Evolutionary conservation across 2,329 filamentous ascomycete genomes (phyloP), one percentile per base, ranked within the genome.

Genomic region (Fusarium sarcochroum): DNA sequence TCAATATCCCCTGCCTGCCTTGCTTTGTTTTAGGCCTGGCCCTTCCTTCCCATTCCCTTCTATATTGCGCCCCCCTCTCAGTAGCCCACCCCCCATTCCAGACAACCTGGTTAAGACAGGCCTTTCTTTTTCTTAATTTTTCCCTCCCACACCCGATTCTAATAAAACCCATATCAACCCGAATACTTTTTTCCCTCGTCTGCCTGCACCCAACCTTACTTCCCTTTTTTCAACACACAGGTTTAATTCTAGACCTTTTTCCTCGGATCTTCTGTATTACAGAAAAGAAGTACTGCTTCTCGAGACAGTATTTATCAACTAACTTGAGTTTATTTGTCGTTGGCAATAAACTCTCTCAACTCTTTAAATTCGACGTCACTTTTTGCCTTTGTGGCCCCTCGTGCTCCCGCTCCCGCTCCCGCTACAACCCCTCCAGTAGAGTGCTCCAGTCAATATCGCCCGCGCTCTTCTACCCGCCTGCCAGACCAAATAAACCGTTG

Each of bases 91-190:
- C 65, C 68, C 70, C 68, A 71, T 74, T 74, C 66, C 64, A 71
- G 55, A 63, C 66, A 56, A 48, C 23, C 44, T 47, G 48, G 59
- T 62, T 30, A 30, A 45, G 35, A 17, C 41, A 66, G 45, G 47
- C 48, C 50, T 68, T 66, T 62, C 63, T 63, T 64, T 69, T 70
- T 69, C 65, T 69, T 58, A 71, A 65, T 60, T 68, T 68, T 59
- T 73, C 41, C 66, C 70, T 73, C 72, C 70, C 72, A 74, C 72
- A 74, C 70, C 72, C 72, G 72, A 73, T 52, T 72, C 70, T 74
- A 70, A 67, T 71, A 73, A 74, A 74, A 44, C 54, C 68, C 68
- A 70, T 73, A 73, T 74, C 72, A 74, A 72, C 70, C 70, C 69
- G 64, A 73, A 69, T 73, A 70, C 61, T 61, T 63, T 73, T 73